Conservation (phyloP, 495 filamentous ascomycete species). For the Neurospora sp. region DNA sequence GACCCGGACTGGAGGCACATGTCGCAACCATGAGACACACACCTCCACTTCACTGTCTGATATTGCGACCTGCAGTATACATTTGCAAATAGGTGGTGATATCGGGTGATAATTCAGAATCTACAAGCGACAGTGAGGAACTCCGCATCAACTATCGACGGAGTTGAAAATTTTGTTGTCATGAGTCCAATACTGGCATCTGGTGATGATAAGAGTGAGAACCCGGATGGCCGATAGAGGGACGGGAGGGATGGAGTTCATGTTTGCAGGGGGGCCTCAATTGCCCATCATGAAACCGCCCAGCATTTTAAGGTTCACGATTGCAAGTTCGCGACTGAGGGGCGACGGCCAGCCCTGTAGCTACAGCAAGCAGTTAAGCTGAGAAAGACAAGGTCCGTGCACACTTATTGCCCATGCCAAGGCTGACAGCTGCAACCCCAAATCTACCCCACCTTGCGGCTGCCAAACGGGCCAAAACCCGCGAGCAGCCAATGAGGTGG, state of each 20-base stretch:
- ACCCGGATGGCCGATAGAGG: not conserved
- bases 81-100: not conserved
- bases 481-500: not conserved
- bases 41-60: not conserved
- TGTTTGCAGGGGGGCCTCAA: not conserved
- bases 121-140: not conserved
- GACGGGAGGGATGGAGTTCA: not conserved
- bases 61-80: not conserved
- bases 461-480: not conserved
- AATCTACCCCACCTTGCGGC: constrained; percentile 5
- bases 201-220: not conserved
- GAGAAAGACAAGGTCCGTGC: not conserved
- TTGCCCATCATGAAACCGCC: not conserved
- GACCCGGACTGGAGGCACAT: not conserved
- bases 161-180: not conserved
- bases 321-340: not conserved
- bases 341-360: not conserved
- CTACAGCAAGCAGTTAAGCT: not conserved
- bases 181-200: not conserved
- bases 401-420: not conserved
- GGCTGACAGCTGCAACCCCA: constrained; percentile 11
- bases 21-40: not conserved
- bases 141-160: too few species aligned
- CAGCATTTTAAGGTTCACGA: not conserved
- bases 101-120: not conserved